Evolutionary conservation across 805 yeast species (phyloP).

Genomic region (Candida andamanensis): DNA sequence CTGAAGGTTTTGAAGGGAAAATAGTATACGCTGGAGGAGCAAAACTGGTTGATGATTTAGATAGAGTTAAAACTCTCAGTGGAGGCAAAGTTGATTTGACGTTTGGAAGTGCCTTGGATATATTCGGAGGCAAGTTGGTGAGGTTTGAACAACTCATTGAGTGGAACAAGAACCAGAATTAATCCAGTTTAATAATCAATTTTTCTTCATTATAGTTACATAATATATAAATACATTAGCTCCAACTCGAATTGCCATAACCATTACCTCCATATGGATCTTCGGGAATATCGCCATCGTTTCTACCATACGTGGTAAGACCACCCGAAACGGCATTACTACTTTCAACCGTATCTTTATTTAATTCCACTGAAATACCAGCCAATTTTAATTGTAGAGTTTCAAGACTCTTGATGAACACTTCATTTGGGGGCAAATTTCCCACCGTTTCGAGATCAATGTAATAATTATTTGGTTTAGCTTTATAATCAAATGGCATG

Average conservation of each 20-base stretch:
- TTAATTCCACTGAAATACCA: slow-evolving; percentile 68
- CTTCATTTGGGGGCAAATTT: slow-evolving; percentile 81
- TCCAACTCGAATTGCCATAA: slow-evolving; percentile 32
- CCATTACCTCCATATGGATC: slow-evolving; percentile 28
- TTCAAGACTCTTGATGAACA: slow-evolving; percentile 76
- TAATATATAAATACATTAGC: not conserved
- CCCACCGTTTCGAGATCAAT: slow-evolving; percentile 93
- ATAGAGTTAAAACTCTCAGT: slow-evolving; percentile 61
- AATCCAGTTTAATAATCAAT: slow-evolving; percentile 1
- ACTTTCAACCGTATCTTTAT: slow-evolving; percentile 38
- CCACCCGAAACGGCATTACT: slow-evolving; percentile 39
- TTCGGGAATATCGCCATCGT: slow-evolving; percentile 15
- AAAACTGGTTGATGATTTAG: slow-evolving; percentile 62
- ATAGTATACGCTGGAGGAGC: slow-evolving; percentile 99
- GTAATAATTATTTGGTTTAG: slow-evolving; percentile 77
- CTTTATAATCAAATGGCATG: slow-evolving; percentile 79
- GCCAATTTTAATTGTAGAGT: slow-evolving; percentile 90
- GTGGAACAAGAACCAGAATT: slow-evolving; percentile 52
- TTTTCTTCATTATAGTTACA: not conserved
- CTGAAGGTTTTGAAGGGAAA: slow-evolving; percentile 48
- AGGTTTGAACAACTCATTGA: slow-evolving; percentile 65
- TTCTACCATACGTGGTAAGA: slow-evolving; percentile 43
- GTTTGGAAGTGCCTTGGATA: slow-evolving; percentile 87
- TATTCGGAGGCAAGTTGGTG: slow-evolving; percentile 86
- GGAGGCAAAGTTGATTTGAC: slow-evolving; percentile 85